phyloP scores from a whole-genome alignment of 1,139 yeast species.

The Groenewaldozyma sp. region DNA sequence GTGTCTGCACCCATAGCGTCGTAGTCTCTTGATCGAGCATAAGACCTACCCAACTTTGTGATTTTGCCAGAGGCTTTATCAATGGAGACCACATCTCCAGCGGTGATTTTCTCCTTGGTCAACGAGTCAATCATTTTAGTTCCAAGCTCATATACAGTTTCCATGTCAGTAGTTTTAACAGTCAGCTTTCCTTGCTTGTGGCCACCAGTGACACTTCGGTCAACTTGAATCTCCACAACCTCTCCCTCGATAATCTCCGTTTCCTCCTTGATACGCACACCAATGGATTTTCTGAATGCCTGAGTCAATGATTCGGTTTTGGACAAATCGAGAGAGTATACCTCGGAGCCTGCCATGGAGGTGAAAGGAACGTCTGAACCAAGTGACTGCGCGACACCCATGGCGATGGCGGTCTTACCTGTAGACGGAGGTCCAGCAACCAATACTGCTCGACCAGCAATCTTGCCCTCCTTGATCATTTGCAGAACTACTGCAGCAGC shows the following conservation, averaged over 20 bases:
- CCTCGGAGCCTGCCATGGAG: constrained; percentile 88
- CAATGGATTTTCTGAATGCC: constrained; percentile 92
- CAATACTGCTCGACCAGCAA: constrained; percentile 94
- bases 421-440: constrained; percentile 98
- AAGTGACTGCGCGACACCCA: constrained; percentile 85
- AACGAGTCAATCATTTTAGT: constrained; percentile 95
- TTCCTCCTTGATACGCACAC: constrained; percentile 91
- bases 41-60: constrained; percentile 89
- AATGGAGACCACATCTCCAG: constrained; percentile 94
- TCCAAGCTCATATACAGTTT: constrained; percentile 94
- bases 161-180: constrained; percentile 98
- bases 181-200: constrained; percentile 97
- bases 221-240: constrained; percentile 96
- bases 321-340: constrained; percentile 80
- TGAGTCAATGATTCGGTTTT: constrained; percentile 95
- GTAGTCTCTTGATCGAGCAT: constrained; percentile 92
- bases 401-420: constrained; percentile 97
- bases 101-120: constrained; percentile 89
- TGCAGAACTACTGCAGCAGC: constrained; percentile 92
- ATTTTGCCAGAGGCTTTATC: constrained; percentile 95
- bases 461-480: constrained; percentile 88
- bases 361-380: constrained; percentile 95
- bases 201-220: constrained; percentile 92
- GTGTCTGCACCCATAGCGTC: constrained; percentile 99
- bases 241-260: constrained; percentile 98